Evolutionary conservation across 2,329 filamentous ascomycete species (phyloP), one percentile per base, ranked within the genome.

Genomic region (Arachnopeziza araneosa): DNA sequence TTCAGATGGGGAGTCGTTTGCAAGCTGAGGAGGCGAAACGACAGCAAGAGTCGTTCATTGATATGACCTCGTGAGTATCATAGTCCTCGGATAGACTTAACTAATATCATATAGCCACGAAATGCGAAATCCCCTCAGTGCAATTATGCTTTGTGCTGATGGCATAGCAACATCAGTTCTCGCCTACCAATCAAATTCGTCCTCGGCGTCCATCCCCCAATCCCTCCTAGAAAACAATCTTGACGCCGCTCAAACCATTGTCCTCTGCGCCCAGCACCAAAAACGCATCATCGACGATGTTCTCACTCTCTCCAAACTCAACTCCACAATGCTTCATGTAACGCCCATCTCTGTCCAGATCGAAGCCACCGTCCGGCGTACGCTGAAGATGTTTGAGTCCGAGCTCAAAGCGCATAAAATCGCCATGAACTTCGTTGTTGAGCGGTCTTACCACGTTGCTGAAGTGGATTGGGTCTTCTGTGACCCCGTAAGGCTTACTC

Each of bases 21-120:
- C 89, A 95, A 71, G 91, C 90, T 0, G 83, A 92, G 1, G 88
- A 93, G 71, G 80, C 91, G 60, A 93, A 93, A 73, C 79, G 83
- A 24, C 85, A 88, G 63, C 82, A 85, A 65, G 83, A 85, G 66
- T 88, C 87, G 62, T 89, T 89, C 68, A 89, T 89, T 65, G 86
- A 89, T 68, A 88, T 89, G 57, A 89, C 86, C 1, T 86, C 64
- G 64, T 66, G 52, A 59, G 64, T 61, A 53, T 9, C 6, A 1
- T 49, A 17, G 1, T 24, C 5, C 6, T 10, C 32, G 5, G n/a
- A 9, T 53, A 53, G 14, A 24, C 19, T 54, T 1, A n/a, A n/a
- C 51, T 60, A 12, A 65, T 23, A 8, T 12, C 7, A 12, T 5
- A 14, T 22, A 65, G 64, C 63, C 87, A 90, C 72, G 87, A 90